Conservation (phyloP, 371 early-diverging fungal species). For the Mucor velutinosus region DNA sequence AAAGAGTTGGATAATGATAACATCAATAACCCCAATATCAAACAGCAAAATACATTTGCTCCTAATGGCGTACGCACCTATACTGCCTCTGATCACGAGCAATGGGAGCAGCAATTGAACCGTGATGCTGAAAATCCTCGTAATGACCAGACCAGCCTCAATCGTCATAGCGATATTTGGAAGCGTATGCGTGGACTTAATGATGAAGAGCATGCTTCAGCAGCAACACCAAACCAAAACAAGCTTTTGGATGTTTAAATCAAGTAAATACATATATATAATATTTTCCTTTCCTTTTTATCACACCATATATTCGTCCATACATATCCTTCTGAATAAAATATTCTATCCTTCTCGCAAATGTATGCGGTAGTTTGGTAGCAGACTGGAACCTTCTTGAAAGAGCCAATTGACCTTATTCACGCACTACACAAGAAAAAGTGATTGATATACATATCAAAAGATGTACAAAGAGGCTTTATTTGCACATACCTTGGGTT, state of each 20-base stretch:
- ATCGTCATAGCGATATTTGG: slow-evolving; percentile 42
- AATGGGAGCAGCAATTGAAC: slow-evolving; percentile 39
- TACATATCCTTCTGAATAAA: background rate
- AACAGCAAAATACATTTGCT: slow-evolving; percentile 14
- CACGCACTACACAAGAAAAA: too few species aligned
- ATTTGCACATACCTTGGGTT: too few species aligned
- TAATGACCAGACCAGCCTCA: background rate
- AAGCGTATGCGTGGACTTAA: slow-evolving; percentile 39
- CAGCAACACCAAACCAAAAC: background rate
- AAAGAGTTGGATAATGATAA: slow-evolving; percentile 27
- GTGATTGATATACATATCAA: too few species aligned
- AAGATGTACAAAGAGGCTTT: too few species aligned
- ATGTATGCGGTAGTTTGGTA: too few species aligned
- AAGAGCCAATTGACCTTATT: too few species aligned
- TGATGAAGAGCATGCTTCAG: slow-evolving; percentile 4
- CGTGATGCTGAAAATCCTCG: slow-evolving; percentile 25
- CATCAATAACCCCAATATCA: slow-evolving; percentile 9
- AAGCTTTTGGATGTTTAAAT: slow-evolving; percentile 1
- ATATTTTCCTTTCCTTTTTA: background rate
- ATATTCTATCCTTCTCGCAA: too few species aligned
- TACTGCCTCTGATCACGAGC: slow-evolving; percentile 48
- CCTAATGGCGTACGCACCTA: slow-evolving; percentile 29
- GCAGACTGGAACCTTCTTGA: too few species aligned
- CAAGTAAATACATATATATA: background rate
- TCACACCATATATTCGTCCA: background rate